Percentiles rank a stretch among this genome's conserved stretches.
Evolutionary conservation across 768 basidiomycete species (phyloP).

Genomic region (Podaxis rugospora): DNA sequence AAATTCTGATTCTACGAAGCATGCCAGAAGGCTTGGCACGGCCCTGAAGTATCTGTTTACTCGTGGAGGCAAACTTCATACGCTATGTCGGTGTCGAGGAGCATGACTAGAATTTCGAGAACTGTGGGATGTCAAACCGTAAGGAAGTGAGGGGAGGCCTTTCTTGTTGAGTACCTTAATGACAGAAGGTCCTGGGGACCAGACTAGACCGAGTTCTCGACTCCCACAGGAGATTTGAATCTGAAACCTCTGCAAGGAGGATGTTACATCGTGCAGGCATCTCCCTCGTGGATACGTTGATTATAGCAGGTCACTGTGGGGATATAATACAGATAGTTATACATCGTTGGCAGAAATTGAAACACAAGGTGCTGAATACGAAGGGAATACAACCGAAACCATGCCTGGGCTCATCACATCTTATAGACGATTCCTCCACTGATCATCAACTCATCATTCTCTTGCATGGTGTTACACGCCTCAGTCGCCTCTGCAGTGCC

Average conservation of each 20-base stretch:
- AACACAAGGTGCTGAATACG: background rate
- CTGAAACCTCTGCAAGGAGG: background rate
- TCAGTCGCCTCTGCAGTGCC: slow-evolving; percentile 76
- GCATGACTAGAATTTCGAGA: no score
- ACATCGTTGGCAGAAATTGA: background rate
- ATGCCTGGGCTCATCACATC: slow-evolving; percentile 37
- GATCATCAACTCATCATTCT: slow-evolving; percentile 81
- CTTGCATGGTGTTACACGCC: slow-evolving; percentile 72
- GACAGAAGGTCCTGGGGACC: no score
- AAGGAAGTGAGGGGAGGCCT: no score
- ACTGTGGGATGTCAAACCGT: no score
- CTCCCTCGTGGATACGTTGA: background rate
- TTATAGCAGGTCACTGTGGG: background rate
- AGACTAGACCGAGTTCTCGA: no score
- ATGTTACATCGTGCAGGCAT: background rate
- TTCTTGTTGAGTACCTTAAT: no score
- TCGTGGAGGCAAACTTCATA: no score
- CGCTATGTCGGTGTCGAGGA: no score
- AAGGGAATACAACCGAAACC: background rate
- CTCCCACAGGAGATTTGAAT: background rate
- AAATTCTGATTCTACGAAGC: no score
- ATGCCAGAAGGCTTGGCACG: no score
- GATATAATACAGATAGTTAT: background rate
- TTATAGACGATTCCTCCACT: slow-evolving; percentile 86
- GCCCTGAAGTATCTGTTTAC: no score